These are phyloP conservation scores for Avena insularis DNA, from an alignment of 176 grass and related monocot species.

Conservation along the genomic window DNA sequence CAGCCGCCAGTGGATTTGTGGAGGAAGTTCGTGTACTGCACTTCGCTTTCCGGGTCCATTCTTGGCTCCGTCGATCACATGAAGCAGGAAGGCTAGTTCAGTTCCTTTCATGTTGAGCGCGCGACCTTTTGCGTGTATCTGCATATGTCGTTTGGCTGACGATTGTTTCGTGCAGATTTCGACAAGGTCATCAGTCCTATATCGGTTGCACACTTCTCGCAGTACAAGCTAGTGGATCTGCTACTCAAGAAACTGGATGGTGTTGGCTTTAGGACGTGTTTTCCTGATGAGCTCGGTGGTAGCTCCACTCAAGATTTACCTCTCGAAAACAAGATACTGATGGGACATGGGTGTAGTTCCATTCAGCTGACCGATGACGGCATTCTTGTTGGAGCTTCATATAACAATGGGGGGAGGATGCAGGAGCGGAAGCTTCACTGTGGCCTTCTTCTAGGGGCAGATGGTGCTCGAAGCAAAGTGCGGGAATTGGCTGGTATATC, in stretches of 20 bases:
- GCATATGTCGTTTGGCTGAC: conserved; percentile 28
- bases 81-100: conserved; percentile 76
- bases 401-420: conserved; percentile 53
- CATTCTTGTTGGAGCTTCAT: conserved; percentile 56
- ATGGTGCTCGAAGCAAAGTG: conserved; percentile 78
- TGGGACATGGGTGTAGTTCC: conserved; percentile 82
- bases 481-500: conserved; percentile 73
- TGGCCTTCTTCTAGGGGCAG: conserved; percentile 76
- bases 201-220: conserved; percentile 87
- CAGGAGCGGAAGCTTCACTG: conserved; percentile 71
- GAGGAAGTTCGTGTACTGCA: conserved; percentile 97
- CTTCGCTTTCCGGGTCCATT: conserved; percentile 79
- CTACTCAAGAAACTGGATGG: conserved; percentile 79
- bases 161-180: conserved; percentile 64
- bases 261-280: conserved; percentile 59
- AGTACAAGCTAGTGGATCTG: conserved; percentile 84
- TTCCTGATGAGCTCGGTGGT: conserved; percentile 45
- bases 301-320: conserved; percentile 34
- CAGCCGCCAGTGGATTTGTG: conserved; percentile 87
- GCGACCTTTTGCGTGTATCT: background rate
- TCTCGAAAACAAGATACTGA: conserved; percentile 76
- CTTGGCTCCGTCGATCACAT: conserved; percentile 96
- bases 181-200: conserved; percentile 75
- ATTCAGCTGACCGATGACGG: conserved; percentile 60
- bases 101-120: conserved; percentile 22